phyloP scores from a whole-genome alignment of 148 eudicot genomes.

The Amaranthus palmeri region DNA sequence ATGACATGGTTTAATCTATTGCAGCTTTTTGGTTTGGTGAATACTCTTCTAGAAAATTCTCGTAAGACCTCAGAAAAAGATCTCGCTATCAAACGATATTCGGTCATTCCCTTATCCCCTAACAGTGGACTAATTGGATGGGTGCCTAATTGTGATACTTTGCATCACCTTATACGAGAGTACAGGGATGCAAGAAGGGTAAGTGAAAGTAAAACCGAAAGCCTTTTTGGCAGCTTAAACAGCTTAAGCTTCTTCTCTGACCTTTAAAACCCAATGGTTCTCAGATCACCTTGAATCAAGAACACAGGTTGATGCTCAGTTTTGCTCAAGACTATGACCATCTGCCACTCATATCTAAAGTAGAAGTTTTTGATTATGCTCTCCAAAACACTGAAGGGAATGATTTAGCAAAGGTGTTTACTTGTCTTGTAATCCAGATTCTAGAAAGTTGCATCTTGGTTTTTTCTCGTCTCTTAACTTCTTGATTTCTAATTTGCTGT shows the following conservation, averaged over 20 bases:
- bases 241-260: conserved; percentile 16
- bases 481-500: conserved; percentile 7
- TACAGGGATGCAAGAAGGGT: conserved; percentile 98
- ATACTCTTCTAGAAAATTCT: conserved; percentile 87
- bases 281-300: conserved; percentile 90
- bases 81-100: conserved; percentile 82
- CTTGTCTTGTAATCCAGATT: conserved; percentile 3
- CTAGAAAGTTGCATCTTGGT: neutral
- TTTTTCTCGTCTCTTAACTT: conserved; percentile 2
- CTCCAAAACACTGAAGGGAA: conserved; percentile 90
- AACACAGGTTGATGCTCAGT: conserved; percentile 81
- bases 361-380: conserved; percentile 93
- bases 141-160: conserved; percentile 97
- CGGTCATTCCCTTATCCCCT: conserved; percentile 90
- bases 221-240: conserved; percentile 2
- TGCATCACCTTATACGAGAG: conserved; percentile 93
- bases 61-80: conserved; percentile 91
- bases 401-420: conserved; percentile 75
- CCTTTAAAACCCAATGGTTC: conserved; percentile 25
- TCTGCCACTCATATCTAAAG: conserved; percentile 90
- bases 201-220: conserved; percentile 11
- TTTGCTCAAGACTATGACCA: conserved; percentile 95
- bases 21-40: conserved; percentile 97
- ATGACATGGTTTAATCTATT: conserved; percentile 8
- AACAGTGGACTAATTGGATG: conserved; percentile 99